These are phyloP conservation scores for Hanseniaspora mollemarum DNA, from an alignment of 805 yeast species.

Conservation along the genomic window DNA sequence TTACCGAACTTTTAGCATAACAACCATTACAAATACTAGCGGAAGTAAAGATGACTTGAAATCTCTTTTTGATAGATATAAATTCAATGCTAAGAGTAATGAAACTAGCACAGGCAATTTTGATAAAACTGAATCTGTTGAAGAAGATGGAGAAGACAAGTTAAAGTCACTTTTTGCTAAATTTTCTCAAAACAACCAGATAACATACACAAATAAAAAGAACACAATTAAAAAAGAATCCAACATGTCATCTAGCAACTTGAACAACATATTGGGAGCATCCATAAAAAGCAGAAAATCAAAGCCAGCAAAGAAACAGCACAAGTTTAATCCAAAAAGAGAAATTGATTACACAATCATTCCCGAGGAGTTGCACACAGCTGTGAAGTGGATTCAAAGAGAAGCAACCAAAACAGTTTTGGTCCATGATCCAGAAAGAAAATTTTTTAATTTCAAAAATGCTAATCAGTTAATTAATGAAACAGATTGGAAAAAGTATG, in stretches of 20 bases:
- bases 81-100: neutral
- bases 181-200: neutral
- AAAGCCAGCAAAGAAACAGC: neutral
- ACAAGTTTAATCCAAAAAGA: neutral
- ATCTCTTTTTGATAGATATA: conserved; percentile 1
- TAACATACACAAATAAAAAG: neutral
- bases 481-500: conserved; percentile 5
- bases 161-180: neutral
- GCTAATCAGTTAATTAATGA: neutral
- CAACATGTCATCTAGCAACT: neutral
- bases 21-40: neutral
- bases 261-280: neutral
- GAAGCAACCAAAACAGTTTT: neutral
- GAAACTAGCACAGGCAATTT: neutral
- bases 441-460: neutral
- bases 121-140: no score
- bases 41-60: neutral
- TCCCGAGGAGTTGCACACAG: neutral
- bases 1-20: no score
- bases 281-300: neutral
- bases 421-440: neutral
- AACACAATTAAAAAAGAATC: neutral
- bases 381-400: neutral
- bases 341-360: neutral
- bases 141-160: neutral